Evolutionary conservation across 208 protist genomes (phyloP), one percentile per base, ranked within the genome.

Genomic region (Crithidia acanthocephali): DNA sequence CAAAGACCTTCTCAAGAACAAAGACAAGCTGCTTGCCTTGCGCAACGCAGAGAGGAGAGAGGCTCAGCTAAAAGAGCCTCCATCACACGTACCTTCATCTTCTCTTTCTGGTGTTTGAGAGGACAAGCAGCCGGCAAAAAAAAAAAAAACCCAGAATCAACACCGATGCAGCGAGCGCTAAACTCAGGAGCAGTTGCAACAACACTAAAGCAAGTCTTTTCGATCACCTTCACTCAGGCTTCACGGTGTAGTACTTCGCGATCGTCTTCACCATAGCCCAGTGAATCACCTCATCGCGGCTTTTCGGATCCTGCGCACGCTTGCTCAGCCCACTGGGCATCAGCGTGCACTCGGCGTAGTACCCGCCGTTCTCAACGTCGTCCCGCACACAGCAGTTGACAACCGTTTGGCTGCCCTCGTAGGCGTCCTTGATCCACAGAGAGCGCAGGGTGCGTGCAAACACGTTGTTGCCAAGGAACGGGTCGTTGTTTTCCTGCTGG

Each of bases 191-290:
- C 25, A 30, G 3, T 6, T 11, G 30, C 50, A 16, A 58, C 30
- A 58, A 58, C 16, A 45, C 5, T 33, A 40, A 23, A 60, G 10
- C 11, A 58, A 58, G 20, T 15, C 4, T 6, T 11, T 0, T 13
- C 5, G 8, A 6, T 20, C 4, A 13, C 6, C 4, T 9, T 58
- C 18, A 60, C 55, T 69, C 69, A 23, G 47, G 60, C 35, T 72
- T 80, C 32, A 85, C 44, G 1, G 60, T 84, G 76, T 94, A 92
- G 76, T 94, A 92, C 76, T 87, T 94, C 50, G 83, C 84, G 23
- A 92, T 92, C 22, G 89, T 91, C 65, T 92, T 94, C n/a, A 80
- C 68, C 85, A 94, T 90, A 1, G 84, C 89, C 89, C 89, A 94
- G 20, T 81, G 82, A 23, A 94, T 72, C 0, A 94, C 89, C 44